A percentile compares a stretch with the other conserved stretches of the same genome.
Conservation (phyloP, 441 rosid genomes). For the Raphanus hybrid region DNA sequence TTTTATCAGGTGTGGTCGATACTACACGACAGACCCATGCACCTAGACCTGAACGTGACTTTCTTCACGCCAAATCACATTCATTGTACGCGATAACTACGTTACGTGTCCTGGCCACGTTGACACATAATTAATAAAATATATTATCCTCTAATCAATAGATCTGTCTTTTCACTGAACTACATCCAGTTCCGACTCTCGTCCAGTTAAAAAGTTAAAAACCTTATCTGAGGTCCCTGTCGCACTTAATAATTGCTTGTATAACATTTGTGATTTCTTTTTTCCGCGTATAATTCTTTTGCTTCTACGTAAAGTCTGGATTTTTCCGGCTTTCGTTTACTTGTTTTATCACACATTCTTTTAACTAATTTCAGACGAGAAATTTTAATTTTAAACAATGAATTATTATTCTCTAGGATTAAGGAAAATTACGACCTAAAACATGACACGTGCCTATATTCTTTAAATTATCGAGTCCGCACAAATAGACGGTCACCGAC, state of each 20-base stretch:
- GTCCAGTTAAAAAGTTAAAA: not conserved
- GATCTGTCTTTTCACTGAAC: conserved; percentile 9
- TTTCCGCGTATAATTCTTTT: conserved; percentile 53
- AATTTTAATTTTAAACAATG: not conserved
- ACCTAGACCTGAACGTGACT: conserved; percentile 34
- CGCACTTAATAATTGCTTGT: not conserved
- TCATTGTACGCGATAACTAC: conserved; percentile 34
- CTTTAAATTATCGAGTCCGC: conserved; percentile 49
- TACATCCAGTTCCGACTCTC: not conserved
- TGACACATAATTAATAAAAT: not conserved
- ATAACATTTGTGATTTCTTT: conserved; percentile 19
- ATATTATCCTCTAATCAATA: conserved; percentile 16
- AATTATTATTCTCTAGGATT: not conserved
- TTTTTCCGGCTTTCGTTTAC: conserved; percentile 12
- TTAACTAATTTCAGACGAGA: not conserved
- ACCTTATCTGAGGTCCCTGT: conserved; percentile 9
- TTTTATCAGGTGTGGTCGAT: conserved; percentile 41
- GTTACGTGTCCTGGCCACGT: conserved; percentile 29
- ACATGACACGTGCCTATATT: conserved; percentile 9
- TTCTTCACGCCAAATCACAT: conserved; percentile 36
- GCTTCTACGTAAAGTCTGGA: conserved; percentile 26
- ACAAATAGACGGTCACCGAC: conserved; percentile 51
- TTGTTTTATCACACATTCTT: not conserved
- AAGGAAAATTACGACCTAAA: not conserved
- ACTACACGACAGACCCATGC: conserved; percentile 43